These are phyloP conservation scores for Vitis rupestris DNA, from an alignment of 164 flowering plant genomes.

Conservation along the genomic window DNA sequence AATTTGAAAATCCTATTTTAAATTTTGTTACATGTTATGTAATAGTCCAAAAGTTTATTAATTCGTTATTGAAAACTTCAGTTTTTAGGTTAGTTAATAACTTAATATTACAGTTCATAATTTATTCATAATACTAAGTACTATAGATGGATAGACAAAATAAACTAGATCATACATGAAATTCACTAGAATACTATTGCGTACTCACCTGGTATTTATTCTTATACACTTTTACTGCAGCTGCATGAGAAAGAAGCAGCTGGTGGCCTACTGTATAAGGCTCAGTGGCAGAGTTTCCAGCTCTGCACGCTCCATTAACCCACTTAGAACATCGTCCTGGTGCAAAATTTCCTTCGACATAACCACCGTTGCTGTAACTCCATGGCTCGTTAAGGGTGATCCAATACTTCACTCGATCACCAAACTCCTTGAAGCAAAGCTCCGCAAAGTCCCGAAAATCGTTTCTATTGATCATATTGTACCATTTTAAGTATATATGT, in stretches of 20 bases:
- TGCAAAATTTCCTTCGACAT: conserved; percentile 8
- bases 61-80: no score
- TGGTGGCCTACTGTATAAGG: conserved; percentile 25
- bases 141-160: background rate
- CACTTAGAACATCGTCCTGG: conserved; percentile 29
- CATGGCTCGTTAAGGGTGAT: no score
- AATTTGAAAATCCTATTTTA: no score
- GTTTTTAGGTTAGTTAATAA: no score
- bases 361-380: conserved; percentile 5
- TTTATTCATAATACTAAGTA: no score
- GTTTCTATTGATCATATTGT: no score
- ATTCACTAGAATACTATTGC: background rate
- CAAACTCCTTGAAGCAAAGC: no score
- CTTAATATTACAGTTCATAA: background rate
- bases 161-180: background rate
- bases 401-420: no score
- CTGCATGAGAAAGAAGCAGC: conserved; percentile 26
- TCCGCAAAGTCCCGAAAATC: no score
- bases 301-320: conserved; percentile 9
- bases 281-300: conserved; percentile 27
- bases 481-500: no score
- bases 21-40: no score
- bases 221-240: conserved; percentile 20
- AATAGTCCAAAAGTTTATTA: no score
- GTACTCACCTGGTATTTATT: conserved; percentile 19